Percentiles rank a stretch among this genome's conserved stretches.
phyloP scores from a whole-genome alignment of 805 yeast species.

The Wickerhamomyces strasburgensis region DNA sequence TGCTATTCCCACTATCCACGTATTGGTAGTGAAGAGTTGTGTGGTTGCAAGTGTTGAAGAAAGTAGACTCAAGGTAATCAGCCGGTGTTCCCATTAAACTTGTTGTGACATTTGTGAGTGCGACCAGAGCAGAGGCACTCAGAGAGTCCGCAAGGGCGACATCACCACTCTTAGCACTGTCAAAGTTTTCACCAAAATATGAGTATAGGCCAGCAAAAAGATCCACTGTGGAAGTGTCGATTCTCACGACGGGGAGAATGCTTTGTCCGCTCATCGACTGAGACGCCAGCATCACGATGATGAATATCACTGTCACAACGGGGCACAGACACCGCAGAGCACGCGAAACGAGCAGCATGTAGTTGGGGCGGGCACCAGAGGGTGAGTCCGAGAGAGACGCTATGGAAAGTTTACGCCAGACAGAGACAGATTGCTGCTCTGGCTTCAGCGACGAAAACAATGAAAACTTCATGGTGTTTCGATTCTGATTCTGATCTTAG shows the following conservation, averaged over 20 bases:
- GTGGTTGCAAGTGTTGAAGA: slow-evolving; percentile 8
- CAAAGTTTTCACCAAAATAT: slow-evolving; percentile 31
- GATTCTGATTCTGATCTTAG: too few species aligned
- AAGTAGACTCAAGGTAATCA: slow-evolving; percentile 6
- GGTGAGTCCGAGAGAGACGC: too few species aligned
- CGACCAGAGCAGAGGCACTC: slow-evolving; percentile 11
- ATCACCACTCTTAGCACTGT: slow-evolving; percentile 24
- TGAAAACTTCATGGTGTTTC: too few species aligned
- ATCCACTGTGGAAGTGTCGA: slow-evolving; percentile 48
- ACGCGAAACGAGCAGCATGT: neutral
- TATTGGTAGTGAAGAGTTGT: slow-evolving; percentile 9
- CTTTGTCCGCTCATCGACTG: slow-evolving; percentile 6
- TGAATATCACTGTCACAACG: slow-evolving; percentile 2
- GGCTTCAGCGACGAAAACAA: too few species aligned
- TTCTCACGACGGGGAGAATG: slow-evolving; percentile 21
- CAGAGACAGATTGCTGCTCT: too few species aligned
- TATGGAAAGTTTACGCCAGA: too few species aligned
- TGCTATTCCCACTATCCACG: neutral
- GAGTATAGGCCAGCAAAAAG: slow-evolving; percentile 50
- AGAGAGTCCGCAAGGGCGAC: slow-evolving; percentile 20
- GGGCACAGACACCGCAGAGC: slow-evolving; percentile 5
- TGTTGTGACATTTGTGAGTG: slow-evolving; percentile 12
- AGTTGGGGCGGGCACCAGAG: neutral
- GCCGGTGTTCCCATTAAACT: slow-evolving; percentile 11
- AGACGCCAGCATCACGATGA: slow-evolving; percentile 13